Conservation (phyloP, 208 protist species). For the Herpetomonas tarakana region DNA sequence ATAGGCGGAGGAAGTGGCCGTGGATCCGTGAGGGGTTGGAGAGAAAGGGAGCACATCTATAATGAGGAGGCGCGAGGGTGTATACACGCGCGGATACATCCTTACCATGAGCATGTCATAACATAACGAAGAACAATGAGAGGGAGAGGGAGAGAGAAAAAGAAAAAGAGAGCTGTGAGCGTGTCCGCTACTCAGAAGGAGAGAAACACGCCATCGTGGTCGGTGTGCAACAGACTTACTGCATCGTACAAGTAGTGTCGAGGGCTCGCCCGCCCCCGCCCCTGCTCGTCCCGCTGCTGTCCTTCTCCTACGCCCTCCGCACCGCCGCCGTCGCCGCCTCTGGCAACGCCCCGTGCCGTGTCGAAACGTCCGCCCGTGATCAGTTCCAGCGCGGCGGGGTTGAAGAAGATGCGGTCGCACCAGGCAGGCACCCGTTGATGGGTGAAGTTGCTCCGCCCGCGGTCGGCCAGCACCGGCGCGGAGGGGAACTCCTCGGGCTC, state of each 20-base stretch:
- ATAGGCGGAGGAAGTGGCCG: neutral
- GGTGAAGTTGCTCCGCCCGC: slow-evolving; percentile 21
- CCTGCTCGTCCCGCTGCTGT: neutral
- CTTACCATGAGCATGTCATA: too few species aligned
- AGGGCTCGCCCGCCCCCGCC: neutral
- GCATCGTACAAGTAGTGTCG: slow-evolving; percentile 49
- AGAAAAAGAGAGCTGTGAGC: too few species aligned
- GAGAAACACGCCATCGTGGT: slow-evolving; percentile 73
- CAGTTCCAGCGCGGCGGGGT: slow-evolving; percentile 62
- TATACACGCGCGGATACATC: too few species aligned
- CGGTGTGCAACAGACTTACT: slow-evolving; percentile 50
- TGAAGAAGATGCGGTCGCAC: slow-evolving; percentile 85
- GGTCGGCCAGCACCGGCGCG: slow-evolving; percentile 16
- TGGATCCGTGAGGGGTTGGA: too few species aligned
- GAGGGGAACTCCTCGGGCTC: neutral
- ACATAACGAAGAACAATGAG: too few species aligned
- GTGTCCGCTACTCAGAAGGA: too few species aligned
- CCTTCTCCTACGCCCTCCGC: neutral
- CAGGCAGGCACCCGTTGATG: slow-evolving; percentile 69
- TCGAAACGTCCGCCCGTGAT: slow-evolving; percentile 33
- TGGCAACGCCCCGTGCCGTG: too few species aligned
- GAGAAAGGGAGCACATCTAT: too few species aligned
- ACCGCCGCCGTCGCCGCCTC: neutral
- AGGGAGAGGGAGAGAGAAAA: too few species aligned
- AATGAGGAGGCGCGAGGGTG: too few species aligned